Evolutionary conservation across 2,329 filamentous ascomycete genomes (phyloP), one percentile per base, ranked within the genome.

Genomic region (Pyricularia grisea): DNA sequence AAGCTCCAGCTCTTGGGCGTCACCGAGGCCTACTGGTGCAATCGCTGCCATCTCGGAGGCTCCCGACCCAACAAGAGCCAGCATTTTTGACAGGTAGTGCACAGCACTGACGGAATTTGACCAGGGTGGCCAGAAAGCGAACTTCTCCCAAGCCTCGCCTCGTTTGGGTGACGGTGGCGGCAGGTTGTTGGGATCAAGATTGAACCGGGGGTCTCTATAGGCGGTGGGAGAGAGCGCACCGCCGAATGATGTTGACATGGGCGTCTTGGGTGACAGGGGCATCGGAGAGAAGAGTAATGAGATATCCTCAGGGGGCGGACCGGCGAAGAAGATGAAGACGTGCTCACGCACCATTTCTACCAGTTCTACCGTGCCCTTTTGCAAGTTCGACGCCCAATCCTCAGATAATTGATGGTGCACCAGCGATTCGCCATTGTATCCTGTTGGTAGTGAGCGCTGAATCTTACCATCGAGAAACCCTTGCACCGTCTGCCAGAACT

Each of bases 71-170:
- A 99, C 88, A 3, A 97, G 82, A 0, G 89, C 84, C 27, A 98
- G 82, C 76, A 95, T 90, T 76, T 91, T 93, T 67, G 91, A 89
- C 5, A 99, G 84, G 75, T 97, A 97, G 77, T 97, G 88, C 1
- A 94, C 92, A n/a, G 92, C 94, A 70, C 93, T 96, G 28, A 98
- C 82, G 0, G 94, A 94, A 76, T 97, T 98, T 1, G 93, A 92
- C 80, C 92, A 90, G 0, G 94, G 95, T 4, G 94, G 94, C 94
- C 94, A 98, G 78, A 98, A 99, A 0, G 94, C 94, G 78, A 95
- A 88, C 80, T 94, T 91, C 76, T 98, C 95, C 93, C 93, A 98
- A 0, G 90, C 82, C 74, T 97, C 93, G 6, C 94, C 94, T 64
- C 87, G 87, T 73, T 85, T 92, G 0, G 93, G 92, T 0, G 91